These are phyloP conservation scores for Arabis alpina DNA, from an alignment of 345 rosid species.

Conservation along the genomic window DNA sequence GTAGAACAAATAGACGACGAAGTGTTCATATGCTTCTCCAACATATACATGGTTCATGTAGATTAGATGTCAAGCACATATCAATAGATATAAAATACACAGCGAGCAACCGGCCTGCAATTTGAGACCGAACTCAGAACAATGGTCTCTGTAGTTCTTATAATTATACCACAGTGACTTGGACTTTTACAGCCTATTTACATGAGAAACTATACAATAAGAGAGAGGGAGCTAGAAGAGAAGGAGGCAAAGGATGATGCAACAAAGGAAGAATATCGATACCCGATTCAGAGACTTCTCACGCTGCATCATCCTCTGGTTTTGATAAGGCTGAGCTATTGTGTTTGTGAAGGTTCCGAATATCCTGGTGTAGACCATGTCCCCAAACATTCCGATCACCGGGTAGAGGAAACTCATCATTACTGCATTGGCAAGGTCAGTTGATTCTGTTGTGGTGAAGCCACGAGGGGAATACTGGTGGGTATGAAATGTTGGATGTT, in stretches of 20 bases:
- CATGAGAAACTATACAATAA: conserved; percentile 29
- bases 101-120: conserved; percentile 11
- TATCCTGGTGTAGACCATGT: conserved; percentile 55
- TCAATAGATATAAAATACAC: conserved; percentile 19
- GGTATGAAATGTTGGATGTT: conserved; percentile 36
- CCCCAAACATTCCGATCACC: conserved; percentile 66
- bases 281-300: conserved; percentile 78
- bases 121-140: conserved; percentile 22
- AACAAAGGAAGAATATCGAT: conserved; percentile 72
- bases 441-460: conserved; percentile 45
- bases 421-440: conserved; percentile 51
- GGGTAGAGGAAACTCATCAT: conserved; percentile 53
- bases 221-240: conserved; percentile 33
- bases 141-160: conserved; percentile 4
- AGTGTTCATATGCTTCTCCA: conserved; percentile 17
- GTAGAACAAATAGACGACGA: conserved; percentile 1
- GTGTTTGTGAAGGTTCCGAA: conserved; percentile 59
- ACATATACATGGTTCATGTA: conserved; percentile 1
- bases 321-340: conserved; percentile 54
- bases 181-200: conserved; percentile 38
- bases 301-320: conserved; percentile 64
- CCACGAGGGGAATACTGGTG: conserved; percentile 43
- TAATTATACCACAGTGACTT: conserved; percentile 17
- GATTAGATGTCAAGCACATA: conserved; percentile 13
- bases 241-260: conserved; percentile 74